A percentile compares a stretch with the other conserved stretches of the same genome.
These are phyloP conservation scores for Streptanthus diversifolius DNA, from an alignment of 345 rosid genomes.

Conservation along the genomic window DNA sequence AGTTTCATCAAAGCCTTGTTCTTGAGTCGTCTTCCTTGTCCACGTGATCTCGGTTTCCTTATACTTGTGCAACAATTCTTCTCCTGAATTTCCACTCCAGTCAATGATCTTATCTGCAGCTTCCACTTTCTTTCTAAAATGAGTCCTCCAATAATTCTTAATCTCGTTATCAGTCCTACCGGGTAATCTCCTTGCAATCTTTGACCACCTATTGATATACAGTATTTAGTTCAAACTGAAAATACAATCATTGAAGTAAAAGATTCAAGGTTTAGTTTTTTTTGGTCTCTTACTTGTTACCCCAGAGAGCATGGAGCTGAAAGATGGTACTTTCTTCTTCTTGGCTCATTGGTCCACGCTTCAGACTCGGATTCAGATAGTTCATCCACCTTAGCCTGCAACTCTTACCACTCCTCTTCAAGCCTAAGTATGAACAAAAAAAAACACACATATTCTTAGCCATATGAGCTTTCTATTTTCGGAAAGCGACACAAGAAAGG, in stretches of 20 bases:
- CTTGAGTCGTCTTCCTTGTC: constrained; percentile 9
- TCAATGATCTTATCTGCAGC: constrained; percentile 10
- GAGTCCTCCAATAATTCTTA: constrained; percentile 75
- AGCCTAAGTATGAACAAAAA: constrained; percentile 35
- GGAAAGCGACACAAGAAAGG: background rate
- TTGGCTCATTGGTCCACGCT: constrained; percentile 49
- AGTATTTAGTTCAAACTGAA: background rate
- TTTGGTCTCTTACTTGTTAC: constrained; percentile 55
- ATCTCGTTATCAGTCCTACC: constrained; percentile 75
- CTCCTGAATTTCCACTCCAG: background rate
- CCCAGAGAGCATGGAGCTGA: constrained; percentile 59
- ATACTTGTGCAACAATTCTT: constrained; percentile 9
- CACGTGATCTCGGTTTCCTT: constrained; percentile 5
- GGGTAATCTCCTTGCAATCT: constrained; percentile 63
- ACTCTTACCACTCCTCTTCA: constrained; percentile 74
- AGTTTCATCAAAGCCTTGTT: constrained; percentile 13
- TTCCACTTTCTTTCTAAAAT: constrained; percentile 46
- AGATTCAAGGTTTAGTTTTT: background rate
- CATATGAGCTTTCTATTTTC: background rate
- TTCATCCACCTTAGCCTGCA: constrained; percentile 75
- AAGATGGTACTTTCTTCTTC: constrained; percentile 58
- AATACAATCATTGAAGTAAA: background rate
- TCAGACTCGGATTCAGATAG: constrained; percentile 56
- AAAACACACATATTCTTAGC: background rate
- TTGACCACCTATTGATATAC: constrained; percentile 50